Evolutionary conservation across 225 moss, liverwort and hornwort genomes (phyloP).

Genomic region (Neckera pumila): DNA sequence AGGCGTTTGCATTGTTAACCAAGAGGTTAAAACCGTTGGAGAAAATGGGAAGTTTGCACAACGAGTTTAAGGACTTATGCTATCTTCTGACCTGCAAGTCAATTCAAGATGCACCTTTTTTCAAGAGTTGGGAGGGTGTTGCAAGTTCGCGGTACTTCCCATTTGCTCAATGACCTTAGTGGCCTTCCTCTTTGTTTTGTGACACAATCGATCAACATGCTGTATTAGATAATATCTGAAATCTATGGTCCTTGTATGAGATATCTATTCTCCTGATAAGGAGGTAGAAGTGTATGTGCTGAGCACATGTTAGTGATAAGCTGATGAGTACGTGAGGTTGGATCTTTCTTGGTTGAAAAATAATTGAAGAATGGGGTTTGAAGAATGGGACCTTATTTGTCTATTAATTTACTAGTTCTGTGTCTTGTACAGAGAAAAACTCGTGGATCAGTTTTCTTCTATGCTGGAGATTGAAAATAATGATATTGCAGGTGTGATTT

Average conservation of each 20-base stretch:
- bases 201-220: neutral
- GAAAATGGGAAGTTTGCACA: constrained; percentile 70
- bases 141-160: constrained; percentile 59
- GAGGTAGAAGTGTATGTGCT: neutral
- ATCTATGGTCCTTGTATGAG: neutral
- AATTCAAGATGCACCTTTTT: constrained; percentile 83
- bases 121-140: constrained; percentile 82
- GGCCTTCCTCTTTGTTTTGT: neutral
- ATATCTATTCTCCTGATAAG: neutral
- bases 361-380: neutral
- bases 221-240: neutral
- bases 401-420: neutral
- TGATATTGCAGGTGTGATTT: constrained; percentile 57
- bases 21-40: constrained; percentile 87
- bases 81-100: constrained; percentile 90
- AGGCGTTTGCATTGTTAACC: constrained; percentile 83
- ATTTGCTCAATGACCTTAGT: neutral
- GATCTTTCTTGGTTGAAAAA: neutral
- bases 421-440: constrained; percentile 55
- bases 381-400: neutral
- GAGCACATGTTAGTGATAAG: neutral
- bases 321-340: neutral
- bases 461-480: constrained; percentile 89
- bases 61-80: constrained; percentile 86
- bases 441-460: constrained; percentile 91